Percentiles rank a stretch among this genome's conserved stretches.
Evolutionary conservation across 2,329 filamentous ascomycete genomes (phyloP).

Genomic region (Trichoderma sp.): DNA sequence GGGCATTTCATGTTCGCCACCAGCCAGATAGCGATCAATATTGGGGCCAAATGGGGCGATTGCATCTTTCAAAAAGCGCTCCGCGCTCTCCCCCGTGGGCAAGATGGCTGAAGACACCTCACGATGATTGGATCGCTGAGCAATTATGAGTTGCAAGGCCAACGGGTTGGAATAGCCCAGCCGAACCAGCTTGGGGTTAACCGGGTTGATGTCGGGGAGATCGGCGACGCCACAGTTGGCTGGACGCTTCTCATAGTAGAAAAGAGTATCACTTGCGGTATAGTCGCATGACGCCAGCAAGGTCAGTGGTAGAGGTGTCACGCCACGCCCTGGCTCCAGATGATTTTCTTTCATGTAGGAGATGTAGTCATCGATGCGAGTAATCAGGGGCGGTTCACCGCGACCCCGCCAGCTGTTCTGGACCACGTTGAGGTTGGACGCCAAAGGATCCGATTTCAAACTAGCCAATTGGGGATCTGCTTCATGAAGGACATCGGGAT

Average conservation of each 20-base stretch:
- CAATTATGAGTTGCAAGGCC: conserved; percentile 51
- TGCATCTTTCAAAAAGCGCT: conserved; percentile 44
- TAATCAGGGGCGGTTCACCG: not conserved
- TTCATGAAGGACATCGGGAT: not conserved
- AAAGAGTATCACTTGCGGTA: conserved; percentile 50
- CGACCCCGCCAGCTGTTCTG: not conserved
- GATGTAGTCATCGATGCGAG: not conserved
- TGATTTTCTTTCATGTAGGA: not conserved
- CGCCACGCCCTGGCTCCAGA: not conserved
- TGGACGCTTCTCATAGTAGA: conserved; percentile 50
- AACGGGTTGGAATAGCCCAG: conserved; percentile 52
- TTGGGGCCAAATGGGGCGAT: conserved; percentile 43
- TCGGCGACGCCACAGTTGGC: conserved; percentile 54
- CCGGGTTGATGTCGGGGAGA: conserved; percentile 51
- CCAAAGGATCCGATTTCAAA: not conserved
- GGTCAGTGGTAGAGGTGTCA: conserved; percentile 35
- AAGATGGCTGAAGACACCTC: conserved; percentile 39
- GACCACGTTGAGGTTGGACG: not conserved
- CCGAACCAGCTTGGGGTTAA: conserved; percentile 51
- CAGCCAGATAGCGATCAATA: conserved; percentile 42
- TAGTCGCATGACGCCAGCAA: conserved; percentile 39
- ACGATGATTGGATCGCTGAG: conserved; percentile 49
- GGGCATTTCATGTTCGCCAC: conserved; percentile 43
- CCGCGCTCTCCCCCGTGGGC: conserved; percentile 40
- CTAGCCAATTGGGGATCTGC: not conserved